Evolutionary conservation across 2,329 filamentous ascomycete species (phyloP), one percentile per base, ranked within the genome.

Genomic region (Aureobasidium pullulans): DNA sequence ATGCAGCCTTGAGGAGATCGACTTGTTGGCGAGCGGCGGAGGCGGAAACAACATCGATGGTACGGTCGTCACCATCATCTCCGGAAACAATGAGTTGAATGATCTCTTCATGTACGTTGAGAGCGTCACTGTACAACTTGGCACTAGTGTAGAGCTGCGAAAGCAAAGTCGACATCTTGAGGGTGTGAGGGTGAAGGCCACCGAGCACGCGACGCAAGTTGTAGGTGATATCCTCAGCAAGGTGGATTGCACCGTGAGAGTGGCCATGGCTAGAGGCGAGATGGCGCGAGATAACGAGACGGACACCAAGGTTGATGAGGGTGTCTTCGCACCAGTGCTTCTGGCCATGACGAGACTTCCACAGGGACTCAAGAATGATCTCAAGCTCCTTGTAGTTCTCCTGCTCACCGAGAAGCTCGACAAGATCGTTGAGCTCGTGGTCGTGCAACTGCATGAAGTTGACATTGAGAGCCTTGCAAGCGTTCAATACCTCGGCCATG

Each of bases 151-250:
- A 81, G 1, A 82, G 72, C 37, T 76, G 71, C 0, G 78, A 77
- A 5, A 82, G 74, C 10, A 81, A 69, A 63, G 76, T 75, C 62
- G 74, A 79, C 64, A 79, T 77, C 57, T 80, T 76, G 56, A 81
- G 66, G 0, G 79, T 80, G 31, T 76, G 71, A 0, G 72, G 72
- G 46, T 80, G 75, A 8, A 74, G 73, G 32, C 74, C 73, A 4
- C 80, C 80, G 68, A 79, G 79, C 6, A 79, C 78, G 23, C 80
- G 77, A 10, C 77, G 77, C 62, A 81, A 72, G 65, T 82, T 82
- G 72, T 82, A 82, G 40, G 77, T 77, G 60, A 82, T 81, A 65
- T 80, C 77, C 65, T 80, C 79, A 67, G 75, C 77, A 1, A 82
- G 75, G 53, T 73, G 72, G 43, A 77, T 72, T 10, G 77, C 73